Conservation (phyloP, 306 rosid species). For the Cicer pinnatifidum region DNA sequence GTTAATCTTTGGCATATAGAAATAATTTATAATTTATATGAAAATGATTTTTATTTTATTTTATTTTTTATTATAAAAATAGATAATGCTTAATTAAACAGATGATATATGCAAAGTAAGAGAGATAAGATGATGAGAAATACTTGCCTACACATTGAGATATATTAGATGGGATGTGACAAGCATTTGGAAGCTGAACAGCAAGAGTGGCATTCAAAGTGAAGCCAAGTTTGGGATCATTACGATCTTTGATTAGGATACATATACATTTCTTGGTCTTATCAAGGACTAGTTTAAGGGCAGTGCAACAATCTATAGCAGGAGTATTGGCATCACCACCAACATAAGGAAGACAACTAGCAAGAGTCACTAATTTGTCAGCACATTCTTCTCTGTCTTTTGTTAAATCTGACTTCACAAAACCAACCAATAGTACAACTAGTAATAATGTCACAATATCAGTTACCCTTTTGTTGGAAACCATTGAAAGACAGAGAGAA, state of each 20-base stretch:
- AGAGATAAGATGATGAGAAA: neutral
- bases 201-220: constrained; percentile 75
- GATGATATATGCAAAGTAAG: too few relatives aligned
- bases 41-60: too few relatives aligned
- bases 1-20: too few relatives aligned
- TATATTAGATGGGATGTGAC: constrained; percentile 66
- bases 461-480: constrained; percentile 15
- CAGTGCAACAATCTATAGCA: constrained; percentile 76
- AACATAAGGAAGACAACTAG: constrained; percentile 73
- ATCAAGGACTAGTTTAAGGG: constrained; percentile 60
- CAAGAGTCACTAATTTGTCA: constrained; percentile 63
- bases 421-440: constrained; percentile 35
- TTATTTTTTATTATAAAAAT: too few relatives aligned
- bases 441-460: neutral
- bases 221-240: constrained; percentile 85
- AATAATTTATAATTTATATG: too few relatives aligned
- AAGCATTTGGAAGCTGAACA: constrained; percentile 62
- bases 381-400: constrained; percentile 73
- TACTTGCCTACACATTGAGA: constrained; percentile 66
- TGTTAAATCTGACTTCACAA: constrained; percentile 51
- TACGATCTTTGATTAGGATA: constrained; percentile 69
- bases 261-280: constrained; percentile 78
- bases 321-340: constrained; percentile 69
- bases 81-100: too few relatives aligned
- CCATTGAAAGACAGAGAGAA: constrained; percentile 38